Evolutionary conservation across 495 filamentous ascomycete species (phyloP).

Genomic region (Friedmanniomyces endolithicus): DNA sequence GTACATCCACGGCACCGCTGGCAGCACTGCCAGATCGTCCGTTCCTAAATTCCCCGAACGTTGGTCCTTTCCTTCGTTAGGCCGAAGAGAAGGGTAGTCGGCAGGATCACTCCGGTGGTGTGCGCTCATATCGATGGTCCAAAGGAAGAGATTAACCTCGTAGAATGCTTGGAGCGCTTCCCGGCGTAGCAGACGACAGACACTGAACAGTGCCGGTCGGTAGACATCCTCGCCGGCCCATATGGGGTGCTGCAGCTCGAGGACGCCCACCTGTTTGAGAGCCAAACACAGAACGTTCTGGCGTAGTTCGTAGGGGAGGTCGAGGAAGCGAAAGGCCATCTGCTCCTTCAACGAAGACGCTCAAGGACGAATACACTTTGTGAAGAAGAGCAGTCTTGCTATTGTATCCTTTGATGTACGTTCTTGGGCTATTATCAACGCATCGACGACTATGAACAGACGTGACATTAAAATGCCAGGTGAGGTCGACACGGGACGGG

Average conservation of each 20-base stretch:
- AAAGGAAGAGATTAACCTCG: neutral
- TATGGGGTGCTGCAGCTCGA: neutral
- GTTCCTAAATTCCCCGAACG: neutral
- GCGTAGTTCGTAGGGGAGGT: neutral
- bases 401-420: too few species aligned
- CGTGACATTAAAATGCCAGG: too few species aligned
- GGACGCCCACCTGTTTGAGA: neutral
- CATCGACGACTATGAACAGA: too few species aligned
- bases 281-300: neutral
- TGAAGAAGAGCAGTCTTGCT: neutral
- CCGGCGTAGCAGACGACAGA: neutral
- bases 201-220: neutral
- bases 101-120: neutral
- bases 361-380: neutral
- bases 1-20: neutral
- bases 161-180: conserved; percentile 1
- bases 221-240: neutral
- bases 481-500: too few species aligned
- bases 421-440: too few species aligned
- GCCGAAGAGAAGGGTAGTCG: neutral
- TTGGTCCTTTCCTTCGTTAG: neutral
- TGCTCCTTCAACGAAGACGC: neutral
- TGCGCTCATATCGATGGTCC: neutral
- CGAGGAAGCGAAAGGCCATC: neutral
- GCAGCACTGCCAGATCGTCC: neutral